These are phyloP conservation scores for Populus hybrid DNA, from an alignment of 441 rosid genomes.

Conservation along the genomic window DNA sequence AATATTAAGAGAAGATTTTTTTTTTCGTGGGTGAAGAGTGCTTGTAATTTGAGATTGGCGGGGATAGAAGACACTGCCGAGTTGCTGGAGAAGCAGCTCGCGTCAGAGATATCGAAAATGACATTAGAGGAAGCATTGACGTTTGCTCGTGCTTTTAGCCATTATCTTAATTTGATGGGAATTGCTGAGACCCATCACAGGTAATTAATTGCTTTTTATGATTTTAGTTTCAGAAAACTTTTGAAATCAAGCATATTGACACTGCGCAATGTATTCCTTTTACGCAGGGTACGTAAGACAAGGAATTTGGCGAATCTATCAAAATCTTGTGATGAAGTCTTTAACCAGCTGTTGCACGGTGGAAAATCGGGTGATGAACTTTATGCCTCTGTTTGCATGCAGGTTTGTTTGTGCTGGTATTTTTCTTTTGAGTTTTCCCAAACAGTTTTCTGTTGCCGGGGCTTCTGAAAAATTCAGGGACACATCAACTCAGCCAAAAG, in stretches of 20 bases:
- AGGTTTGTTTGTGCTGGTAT: constrained; percentile 40
- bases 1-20: background rate
- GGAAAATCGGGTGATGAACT: constrained; percentile 77
- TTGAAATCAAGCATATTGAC: background rate
- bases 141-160: constrained; percentile 89
- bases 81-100: constrained; percentile 78
- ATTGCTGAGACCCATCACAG: constrained; percentile 96
- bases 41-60: constrained; percentile 77
- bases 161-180: constrained; percentile 88
- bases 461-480: constrained; percentile 2
- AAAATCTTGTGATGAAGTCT: constrained; percentile 85
- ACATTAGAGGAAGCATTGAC: constrained; percentile 83
- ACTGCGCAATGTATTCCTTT: constrained; percentile 11
- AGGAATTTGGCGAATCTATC: constrained; percentile 49
- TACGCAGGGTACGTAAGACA: constrained; percentile 72
- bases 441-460: background rate
- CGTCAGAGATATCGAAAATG: constrained; percentile 74
- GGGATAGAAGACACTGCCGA: constrained; percentile 84
- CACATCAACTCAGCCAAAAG: background rate
- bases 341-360: constrained; percentile 69
- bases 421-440: constrained; percentile 6
- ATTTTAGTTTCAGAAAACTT: background rate
- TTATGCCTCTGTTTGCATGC: constrained; percentile 79
- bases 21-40: constrained; percentile 50
- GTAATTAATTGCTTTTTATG: constrained; percentile 23